phyloP scores from a whole-genome alignment of 441 rosid genomes.

The Corymbia calophylla region DNA sequence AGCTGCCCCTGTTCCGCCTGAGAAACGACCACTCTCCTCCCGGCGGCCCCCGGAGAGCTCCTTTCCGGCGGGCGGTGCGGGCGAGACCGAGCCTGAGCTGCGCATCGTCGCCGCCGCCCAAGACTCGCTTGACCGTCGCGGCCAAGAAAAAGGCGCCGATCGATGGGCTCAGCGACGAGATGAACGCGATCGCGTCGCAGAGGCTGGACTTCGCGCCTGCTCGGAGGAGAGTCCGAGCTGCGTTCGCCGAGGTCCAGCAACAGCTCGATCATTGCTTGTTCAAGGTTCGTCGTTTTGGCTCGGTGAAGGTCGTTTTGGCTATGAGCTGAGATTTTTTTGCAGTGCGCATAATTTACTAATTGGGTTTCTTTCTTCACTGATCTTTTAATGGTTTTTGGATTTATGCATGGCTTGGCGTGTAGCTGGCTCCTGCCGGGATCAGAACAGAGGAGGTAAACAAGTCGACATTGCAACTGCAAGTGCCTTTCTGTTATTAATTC shows the following conservation, averaged over 20 bases:
- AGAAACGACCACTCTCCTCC: constrained; percentile 1
- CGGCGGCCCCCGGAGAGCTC: constrained; percentile 10
- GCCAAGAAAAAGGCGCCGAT: constrained; percentile 30
- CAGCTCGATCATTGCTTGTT: constrained; percentile 83
- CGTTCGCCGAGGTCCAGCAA: constrained; percentile 52
- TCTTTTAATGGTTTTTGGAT: neutral
- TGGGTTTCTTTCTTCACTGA: neutral
- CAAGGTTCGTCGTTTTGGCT: constrained; percentile 35
- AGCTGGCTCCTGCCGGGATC: constrained; percentile 76
- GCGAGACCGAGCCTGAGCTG: neutral
- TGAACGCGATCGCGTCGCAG: constrained; percentile 60
- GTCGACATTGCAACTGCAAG: neutral
- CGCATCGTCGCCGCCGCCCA: neutral
- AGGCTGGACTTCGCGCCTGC: constrained; percentile 70
- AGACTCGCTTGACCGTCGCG: constrained; percentile 2
- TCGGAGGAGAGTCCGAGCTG: constrained; percentile 66
- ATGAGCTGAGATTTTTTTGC: neutral
- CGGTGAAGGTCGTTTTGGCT: neutral
- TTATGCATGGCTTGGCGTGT: neutral
- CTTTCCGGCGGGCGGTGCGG: neutral
- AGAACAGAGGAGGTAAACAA: constrained; percentile 64
- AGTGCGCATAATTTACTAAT: neutral
- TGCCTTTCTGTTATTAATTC: neutral
- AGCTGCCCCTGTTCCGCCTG: constrained; percentile 2
- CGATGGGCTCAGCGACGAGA: constrained; percentile 56